A percentile compares a stretch with the other conserved stretches of the same genome.
Evolutionary conservation across 306 rosid species (phyloP).

Genomic region (Mucuna pruriens): DNA sequence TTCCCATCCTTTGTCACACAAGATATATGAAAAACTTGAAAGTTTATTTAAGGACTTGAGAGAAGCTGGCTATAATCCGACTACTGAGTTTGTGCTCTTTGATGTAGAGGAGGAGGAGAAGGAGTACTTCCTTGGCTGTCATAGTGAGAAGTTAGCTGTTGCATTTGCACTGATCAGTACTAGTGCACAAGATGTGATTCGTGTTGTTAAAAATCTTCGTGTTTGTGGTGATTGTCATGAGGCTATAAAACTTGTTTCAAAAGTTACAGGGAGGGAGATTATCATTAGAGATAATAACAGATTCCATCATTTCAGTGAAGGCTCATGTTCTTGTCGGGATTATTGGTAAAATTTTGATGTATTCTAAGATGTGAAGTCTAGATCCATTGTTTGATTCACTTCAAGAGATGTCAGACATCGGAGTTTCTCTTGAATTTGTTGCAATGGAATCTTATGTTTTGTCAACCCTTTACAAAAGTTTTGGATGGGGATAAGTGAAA

Average conservation of each 20-base stretch:
- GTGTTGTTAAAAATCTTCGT: constrained; percentile 79
- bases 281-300: constrained; percentile 68
- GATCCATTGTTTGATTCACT: constrained; percentile 14
- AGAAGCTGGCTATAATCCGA: constrained; percentile 72
- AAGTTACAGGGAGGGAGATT: constrained; percentile 63
- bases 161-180: constrained; percentile 71
- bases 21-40: constrained; percentile 67
- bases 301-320: constrained; percentile 64
- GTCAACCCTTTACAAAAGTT: background rate
- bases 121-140: constrained; percentile 70
- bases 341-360: constrained; percentile 58
- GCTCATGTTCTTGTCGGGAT: constrained; percentile 72
- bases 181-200: constrained; percentile 47
- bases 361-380: constrained; percentile 3
- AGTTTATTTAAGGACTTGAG: constrained; percentile 62
- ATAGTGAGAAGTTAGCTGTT: constrained; percentile 78
- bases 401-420: background rate
- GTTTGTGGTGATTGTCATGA: constrained; percentile 79
- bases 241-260: constrained; percentile 68
- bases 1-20: constrained; percentile 59
- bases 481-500: background rate
- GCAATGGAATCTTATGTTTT: constrained; percentile 8
- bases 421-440: constrained; percentile 18
- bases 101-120: constrained; percentile 83
- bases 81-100: constrained; percentile 73